Evolutionary conservation across 257 asterid genomes (phyloP), one percentile per base, ranked within the genome.

Genomic region (Buddleja alternifolia): DNA sequence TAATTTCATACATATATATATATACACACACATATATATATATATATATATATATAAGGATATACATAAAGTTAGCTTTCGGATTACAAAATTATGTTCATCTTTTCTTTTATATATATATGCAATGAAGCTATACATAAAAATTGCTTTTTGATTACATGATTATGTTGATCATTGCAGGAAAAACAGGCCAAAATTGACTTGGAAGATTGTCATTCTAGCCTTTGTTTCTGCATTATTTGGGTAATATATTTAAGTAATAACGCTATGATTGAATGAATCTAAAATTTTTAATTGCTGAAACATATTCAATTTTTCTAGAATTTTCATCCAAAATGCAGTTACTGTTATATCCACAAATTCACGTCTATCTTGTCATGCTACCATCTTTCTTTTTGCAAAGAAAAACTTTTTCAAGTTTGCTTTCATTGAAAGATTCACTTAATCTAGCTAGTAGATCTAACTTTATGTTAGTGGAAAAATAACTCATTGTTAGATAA

Each of bases 151-250:
- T n/a, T 36, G 14, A 14, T 7, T 11, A 34, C 16, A 60, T 19
- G 6, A 45, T 10, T 71, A 11, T 54, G 7, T 10, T 58, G 1
- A 12, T 58, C 6, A 67, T 45, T 81, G 70, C 86, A 85, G 91
- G 74, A 76, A 77, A 60, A 79, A 24, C 4, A 75, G 89, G 79
- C 87, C 91, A 3, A 85, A 72, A 72, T 37, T 87, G 73, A 87
- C 85, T 1, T 67, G 84, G 88, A 83, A 41, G 51, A 71, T 85
- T 41, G 41, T 40, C 4, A 54, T 73, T 1, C 88, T 75, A 61
- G 86, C 85, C 36, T 83, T 81, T 63, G 9, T 75, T 8, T 62
- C 63, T 74, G 88, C 83, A 14, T 57, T 84, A 11, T 75, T 87
- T 70, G 93, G 93, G 93, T 86, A 65, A 78, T 29, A 85, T 56